These are phyloP conservation scores for Alternaria panax DNA, from an alignment of 2,329 filamentous ascomycete genomes.

Conservation along the genomic window DNA sequence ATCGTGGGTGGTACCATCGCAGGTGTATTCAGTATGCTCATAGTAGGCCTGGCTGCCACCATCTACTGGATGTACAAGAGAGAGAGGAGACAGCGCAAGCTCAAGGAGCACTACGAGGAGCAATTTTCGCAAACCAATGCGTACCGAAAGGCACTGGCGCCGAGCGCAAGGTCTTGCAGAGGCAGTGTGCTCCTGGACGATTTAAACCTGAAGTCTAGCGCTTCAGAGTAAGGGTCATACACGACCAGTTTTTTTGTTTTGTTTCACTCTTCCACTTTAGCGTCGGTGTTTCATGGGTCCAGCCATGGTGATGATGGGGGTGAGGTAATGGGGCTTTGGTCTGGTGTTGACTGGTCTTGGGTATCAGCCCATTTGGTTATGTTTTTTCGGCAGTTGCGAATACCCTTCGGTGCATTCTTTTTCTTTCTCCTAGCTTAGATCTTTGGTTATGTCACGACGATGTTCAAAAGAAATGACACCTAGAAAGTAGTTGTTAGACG, in stretches of 20 bases:
- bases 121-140: constrained; percentile 40
- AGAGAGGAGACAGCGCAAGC: constrained; percentile 41
- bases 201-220: constrained; percentile 2
- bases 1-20: constrained; percentile 38
- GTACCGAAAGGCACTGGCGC: constrained; percentile 33
- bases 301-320: neutral
- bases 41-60: constrained; percentile 23
- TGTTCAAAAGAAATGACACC: neutral
- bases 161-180: constrained; percentile 16
- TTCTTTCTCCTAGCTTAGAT: neutral
- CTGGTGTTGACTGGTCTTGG: constrained; percentile 1
- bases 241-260: neutral
- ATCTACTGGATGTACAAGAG: constrained; percentile 37
- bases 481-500: neutral
- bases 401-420: neutral
- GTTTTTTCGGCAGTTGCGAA: constrained; percentile 1
- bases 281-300: constrained; percentile 9
- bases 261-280: constrained; percentile 6
- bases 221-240: neutral
- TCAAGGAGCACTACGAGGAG: constrained; percentile 47
- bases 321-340: neutral
- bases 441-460: neutral
- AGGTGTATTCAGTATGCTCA: constrained; percentile 30
- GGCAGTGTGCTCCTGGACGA: constrained; percentile 13
- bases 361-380: neutral